Evolutionary conservation across 371 early-diverging fungal genomes (phyloP).

Genomic region (Mucor sp.): DNA sequence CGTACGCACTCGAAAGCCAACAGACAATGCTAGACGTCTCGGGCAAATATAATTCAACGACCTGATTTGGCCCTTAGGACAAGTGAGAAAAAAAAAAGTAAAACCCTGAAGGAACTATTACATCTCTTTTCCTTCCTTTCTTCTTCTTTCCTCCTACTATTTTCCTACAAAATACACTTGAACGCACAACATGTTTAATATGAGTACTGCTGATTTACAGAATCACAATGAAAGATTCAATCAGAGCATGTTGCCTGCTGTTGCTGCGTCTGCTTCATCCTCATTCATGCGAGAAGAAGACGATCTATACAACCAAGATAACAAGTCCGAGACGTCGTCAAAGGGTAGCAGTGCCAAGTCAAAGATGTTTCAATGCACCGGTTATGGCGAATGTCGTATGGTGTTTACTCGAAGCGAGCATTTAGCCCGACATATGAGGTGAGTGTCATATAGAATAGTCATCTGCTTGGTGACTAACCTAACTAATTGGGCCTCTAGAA

Average conservation of each 20-base stretch:
- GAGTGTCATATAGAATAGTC: not conserved
- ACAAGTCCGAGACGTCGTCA: slow-evolving; percentile 7
- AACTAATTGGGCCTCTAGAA: slow-evolving; percentile 24
- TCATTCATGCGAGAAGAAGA: slow-evolving; percentile 10
- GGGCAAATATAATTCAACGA: slow-evolving; percentile 30
- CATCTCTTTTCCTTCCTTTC: slow-evolving; percentile 2
- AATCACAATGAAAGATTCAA: slow-evolving; percentile 6
- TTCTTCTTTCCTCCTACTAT: not conserved
- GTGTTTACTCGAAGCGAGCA: slow-evolving; percentile 58
- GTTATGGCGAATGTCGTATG: slow-evolving; percentile 56
- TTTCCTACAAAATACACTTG: not conserved
- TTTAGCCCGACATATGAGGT: slow-evolving; percentile 43
- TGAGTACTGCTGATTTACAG: slow-evolving; percentile 13
- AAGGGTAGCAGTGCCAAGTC: slow-evolving; percentile 7
- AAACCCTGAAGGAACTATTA: slow-evolving; percentile 19
- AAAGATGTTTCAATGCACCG: slow-evolving; percentile 50
- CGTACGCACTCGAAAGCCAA: not conserved
- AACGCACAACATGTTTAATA: slow-evolving; percentile 1
- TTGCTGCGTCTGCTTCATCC: not conserved
- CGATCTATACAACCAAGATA: slow-evolving; percentile 15
- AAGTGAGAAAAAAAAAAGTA: not conserved
- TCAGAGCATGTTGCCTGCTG: not conserved
- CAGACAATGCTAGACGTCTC: slow-evolving; percentile 8
- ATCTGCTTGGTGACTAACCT: not conserved
- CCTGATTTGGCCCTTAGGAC: slow-evolving; percentile 18